A percentile compares a stretch with the other conserved stretches of the same genome.
Conservation (phyloP, 768 basidiomycete species). For the Agrocybe pediades region DNA sequence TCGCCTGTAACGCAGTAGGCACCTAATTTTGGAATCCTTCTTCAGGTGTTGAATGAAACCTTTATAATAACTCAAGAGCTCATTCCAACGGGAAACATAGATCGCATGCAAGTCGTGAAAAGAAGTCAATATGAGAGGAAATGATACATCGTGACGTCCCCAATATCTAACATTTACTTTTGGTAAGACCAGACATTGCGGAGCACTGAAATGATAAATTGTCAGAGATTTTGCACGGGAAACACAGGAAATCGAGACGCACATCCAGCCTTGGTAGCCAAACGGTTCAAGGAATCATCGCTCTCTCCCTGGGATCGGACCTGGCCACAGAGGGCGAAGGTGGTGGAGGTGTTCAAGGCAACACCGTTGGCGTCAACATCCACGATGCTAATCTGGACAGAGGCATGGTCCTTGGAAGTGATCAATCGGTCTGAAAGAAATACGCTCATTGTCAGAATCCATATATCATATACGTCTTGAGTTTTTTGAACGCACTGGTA, state of each 20-base stretch:
- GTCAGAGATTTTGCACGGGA: constrained; percentile 2
- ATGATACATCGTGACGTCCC: constrained; percentile 20
- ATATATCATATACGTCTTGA: background rate
- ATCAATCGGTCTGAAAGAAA: constrained; percentile 83
- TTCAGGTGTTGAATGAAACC: background rate
- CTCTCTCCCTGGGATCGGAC: constrained; percentile 95
- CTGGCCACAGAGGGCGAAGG: constrained; percentile 93
- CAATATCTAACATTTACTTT: constrained; percentile 62
- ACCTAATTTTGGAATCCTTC: background rate
- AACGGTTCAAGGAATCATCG: constrained; percentile 94
- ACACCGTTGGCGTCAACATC: constrained; percentile 92
- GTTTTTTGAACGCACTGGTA: constrained; percentile 70
- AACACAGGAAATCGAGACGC: constrained; percentile 38
- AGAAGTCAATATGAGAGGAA: constrained; percentile 17
- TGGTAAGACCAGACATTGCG: constrained; percentile 95
- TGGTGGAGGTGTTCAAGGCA: constrained; percentile 77
- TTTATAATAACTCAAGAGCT: background rate
- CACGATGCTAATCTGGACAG: constrained; percentile 92
- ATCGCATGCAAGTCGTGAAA: background rate
- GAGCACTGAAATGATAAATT: constrained; percentile 61
- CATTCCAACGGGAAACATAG: background rate
- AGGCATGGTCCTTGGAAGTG: constrained; percentile 98
- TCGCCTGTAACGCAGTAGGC: background rate
- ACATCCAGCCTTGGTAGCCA: constrained; percentile 95
- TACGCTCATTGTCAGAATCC: constrained; percentile 3